phyloP scores from a whole-genome alignment of 148 eudicot species.

The Pouteria glomerata region DNA sequence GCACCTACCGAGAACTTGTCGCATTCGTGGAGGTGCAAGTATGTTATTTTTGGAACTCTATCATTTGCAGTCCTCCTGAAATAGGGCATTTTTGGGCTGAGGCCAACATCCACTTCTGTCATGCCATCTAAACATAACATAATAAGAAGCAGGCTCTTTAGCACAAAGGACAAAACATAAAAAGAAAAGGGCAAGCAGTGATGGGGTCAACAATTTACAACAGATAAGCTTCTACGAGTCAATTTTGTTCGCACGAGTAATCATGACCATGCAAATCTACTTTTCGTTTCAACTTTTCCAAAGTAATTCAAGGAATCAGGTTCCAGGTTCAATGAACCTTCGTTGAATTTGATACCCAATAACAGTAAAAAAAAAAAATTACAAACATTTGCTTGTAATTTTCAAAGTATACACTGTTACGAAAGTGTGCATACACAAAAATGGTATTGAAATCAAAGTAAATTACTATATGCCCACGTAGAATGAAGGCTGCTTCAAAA shows the following conservation, averaged over 20 bases:
- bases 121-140: constrained; percentile 41
- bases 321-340: no score
- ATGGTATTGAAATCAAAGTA: no score
- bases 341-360: no score
- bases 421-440: no score
- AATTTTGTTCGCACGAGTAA: not conserved
- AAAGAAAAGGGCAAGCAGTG: not conserved
- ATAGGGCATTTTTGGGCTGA: constrained; percentile 54
- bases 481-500: no score
- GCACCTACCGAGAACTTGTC: constrained; percentile 70
- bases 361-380: no score
- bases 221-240: not conserved
- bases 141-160: not conserved
- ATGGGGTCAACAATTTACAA: not conserved
- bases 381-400: no score
- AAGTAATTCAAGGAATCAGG: not conserved
- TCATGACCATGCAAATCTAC: not conserved
- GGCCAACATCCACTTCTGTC: constrained; percentile 57
- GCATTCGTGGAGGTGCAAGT: constrained; percentile 58
- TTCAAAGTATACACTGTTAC: no score
- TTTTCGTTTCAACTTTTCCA: not conserved
- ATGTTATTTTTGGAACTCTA: constrained; percentile 47
- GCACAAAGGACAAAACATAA: constrained; percentile 1
- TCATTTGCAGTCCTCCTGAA: constrained; percentile 32
- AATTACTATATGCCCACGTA: no score